Evolutionary conservation across 225 moss, liverwort and hornwort species (phyloP).

Genomic region (Pleurozium schreberi): DNA sequence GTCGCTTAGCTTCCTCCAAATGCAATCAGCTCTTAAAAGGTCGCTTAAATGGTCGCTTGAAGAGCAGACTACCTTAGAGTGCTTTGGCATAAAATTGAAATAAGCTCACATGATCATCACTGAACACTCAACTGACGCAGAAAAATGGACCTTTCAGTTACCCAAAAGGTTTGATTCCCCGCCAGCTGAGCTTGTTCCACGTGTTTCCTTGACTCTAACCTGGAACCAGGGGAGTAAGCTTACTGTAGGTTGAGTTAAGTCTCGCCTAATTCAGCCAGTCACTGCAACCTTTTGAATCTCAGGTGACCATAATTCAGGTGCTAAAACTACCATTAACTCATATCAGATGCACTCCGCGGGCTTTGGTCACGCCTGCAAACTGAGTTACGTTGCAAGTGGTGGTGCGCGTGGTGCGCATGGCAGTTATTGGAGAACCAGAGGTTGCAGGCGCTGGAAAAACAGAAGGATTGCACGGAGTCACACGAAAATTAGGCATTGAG

Average conservation of each 20-base stretch:
- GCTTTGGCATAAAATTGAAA: not conserved
- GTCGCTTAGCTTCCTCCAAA: no score
- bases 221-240: not conserved
- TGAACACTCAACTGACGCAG: not conserved
- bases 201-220: not conserved
- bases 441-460: conserved; percentile 12
- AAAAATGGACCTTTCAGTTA: not conserved
- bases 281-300: conserved; percentile 7
- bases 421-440: conserved; percentile 11
- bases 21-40: no score
- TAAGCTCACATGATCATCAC: not conserved
- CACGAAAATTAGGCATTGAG: not conserved
- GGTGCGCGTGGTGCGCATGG: not conserved
- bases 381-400: not conserved
- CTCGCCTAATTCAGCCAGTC: not conserved
- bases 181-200: not conserved
- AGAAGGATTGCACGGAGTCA: not conserved
- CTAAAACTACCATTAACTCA: not conserved
- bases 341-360: not conserved
- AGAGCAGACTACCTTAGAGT: no score
- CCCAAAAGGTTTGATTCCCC: not conserved
- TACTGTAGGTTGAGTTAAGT: not conserved
- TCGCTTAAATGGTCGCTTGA: no score
- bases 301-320: conserved; percentile 1
- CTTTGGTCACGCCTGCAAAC: not conserved